These are phyloP conservation scores for Fraxinus latifolia DNA, from an alignment of 305 asterid genomes.

Conservation along the genomic window DNA sequence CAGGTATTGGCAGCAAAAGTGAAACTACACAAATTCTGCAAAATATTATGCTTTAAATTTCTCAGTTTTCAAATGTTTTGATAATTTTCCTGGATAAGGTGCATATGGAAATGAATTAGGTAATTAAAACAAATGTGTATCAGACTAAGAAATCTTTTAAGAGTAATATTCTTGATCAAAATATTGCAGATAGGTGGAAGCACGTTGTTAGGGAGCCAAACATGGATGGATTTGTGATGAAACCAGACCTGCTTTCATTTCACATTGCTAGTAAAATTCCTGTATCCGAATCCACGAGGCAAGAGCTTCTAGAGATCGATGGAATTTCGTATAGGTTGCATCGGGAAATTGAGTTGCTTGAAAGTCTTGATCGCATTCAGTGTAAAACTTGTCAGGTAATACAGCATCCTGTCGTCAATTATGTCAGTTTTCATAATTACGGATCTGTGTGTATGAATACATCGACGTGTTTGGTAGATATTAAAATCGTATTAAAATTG, in stretches of 20 bases:
- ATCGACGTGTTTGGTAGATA: too few relatives aligned
- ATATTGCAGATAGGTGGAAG: slow-evolving; percentile 84
- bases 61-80: slow-evolving; percentile 13
- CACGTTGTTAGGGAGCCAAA: slow-evolving; percentile 72
- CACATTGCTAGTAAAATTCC: slow-evolving; percentile 95
- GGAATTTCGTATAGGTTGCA: slow-evolving; percentile 88
- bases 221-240: slow-evolving; percentile 68
- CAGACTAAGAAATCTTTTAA: slow-evolving; percentile 1
- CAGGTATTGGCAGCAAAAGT: slow-evolving; percentile 1
- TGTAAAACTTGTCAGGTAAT: slow-evolving; percentile 87
- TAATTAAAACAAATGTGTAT: slow-evolving; percentile 14
- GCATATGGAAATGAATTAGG: background rate
- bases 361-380: slow-evolving; percentile 67
- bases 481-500: too few relatives aligned
- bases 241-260: slow-evolving; percentile 91
- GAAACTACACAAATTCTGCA: background rate
- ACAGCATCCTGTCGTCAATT: background rate
- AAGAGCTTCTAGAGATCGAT: slow-evolving; percentile 95
- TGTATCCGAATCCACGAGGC: slow-evolving; percentile 80
- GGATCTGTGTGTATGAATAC: background rate
- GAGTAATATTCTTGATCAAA: slow-evolving; percentile 11
- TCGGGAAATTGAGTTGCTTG: slow-evolving; percentile 87
- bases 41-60: background rate
- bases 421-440: background rate
- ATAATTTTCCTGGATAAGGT: slow-evolving; percentile 7